These are phyloP conservation scores for Saccharomycopsis amapae DNA, from an alignment of 805 yeast genomes.

Conservation along the genomic window DNA sequence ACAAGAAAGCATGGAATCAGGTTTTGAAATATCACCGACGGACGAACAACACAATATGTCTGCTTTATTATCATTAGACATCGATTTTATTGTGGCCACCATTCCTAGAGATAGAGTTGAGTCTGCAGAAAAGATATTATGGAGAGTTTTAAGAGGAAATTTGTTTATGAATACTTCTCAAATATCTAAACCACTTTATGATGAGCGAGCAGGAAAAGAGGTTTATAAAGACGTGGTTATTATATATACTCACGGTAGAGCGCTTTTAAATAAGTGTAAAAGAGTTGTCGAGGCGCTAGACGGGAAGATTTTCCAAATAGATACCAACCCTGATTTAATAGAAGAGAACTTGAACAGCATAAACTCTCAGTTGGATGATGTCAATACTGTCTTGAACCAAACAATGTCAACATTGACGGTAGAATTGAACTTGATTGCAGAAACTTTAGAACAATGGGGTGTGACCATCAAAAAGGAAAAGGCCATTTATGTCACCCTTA, in stretches of 20 bases:
- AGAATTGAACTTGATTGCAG: conserved; percentile 73
- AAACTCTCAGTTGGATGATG: conserved; percentile 43
- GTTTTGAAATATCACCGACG: conserved; percentile 22
- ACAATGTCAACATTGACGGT: conserved; percentile 64
- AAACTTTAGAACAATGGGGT: conserved; percentile 70
- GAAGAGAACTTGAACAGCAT: conserved; percentile 33
- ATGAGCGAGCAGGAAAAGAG: conserved; percentile 45
- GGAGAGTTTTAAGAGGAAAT: conserved; percentile 93
- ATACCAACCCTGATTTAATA: conserved; percentile 35
- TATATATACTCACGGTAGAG: conserved; percentile 84
- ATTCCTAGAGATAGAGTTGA: conserved; percentile 64
- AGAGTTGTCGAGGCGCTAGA: conserved; percentile 87
- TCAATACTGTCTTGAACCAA: conserved; percentile 53
- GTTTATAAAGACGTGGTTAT: conserved; percentile 78
- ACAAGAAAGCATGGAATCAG: conserved; percentile 32
- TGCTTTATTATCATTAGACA: conserved; percentile 27
- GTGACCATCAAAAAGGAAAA: conserved; percentile 67
- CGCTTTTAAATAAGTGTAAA: conserved; percentile 62
- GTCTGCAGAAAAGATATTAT: conserved; percentile 71
- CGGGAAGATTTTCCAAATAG: conserved; percentile 65
- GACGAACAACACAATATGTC: conserved; percentile 1
- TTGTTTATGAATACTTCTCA: conserved; percentile 69
- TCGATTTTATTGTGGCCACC: conserved; percentile 70
- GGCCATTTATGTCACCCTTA: conserved; percentile 71
- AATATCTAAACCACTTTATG: conserved; percentile 61